Base-by-base conservation (phyloP, 306 rosid species). In the Pyrus communis region DNA sequence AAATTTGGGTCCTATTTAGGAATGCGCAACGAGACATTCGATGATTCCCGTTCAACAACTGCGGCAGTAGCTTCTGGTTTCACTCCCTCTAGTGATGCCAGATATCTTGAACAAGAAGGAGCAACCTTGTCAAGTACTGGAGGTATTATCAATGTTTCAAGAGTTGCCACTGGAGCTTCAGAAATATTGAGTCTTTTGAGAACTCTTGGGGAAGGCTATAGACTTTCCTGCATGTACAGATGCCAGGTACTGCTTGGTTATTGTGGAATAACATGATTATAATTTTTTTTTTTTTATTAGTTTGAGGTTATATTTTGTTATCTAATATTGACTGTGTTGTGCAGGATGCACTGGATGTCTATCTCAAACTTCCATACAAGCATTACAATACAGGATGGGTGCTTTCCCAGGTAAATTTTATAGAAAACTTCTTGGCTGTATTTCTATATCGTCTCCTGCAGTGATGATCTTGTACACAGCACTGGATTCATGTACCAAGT, bases 311-410 rank as follows among this genome's bases (percentile, higher is more conserved):
- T 60, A 77, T 75, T 76, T 77, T 81, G 58, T 82, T 60, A 71
- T 70, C 72, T 31, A 74, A 78, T 75, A 55, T 73, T 63, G 58
- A 3, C 9, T 74, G 1, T 74, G 65, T 86, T 78, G 80, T 67
- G 69, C 90, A 96, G 99, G 99, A 93, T 73, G 99, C 99, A 22
- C 80, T 96, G 76, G 94, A 92, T 83, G 86, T 86, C 79, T 96
- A 79, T 76, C 86, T 85, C 81, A 93, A 93, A 84, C 93, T 96
- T 80, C 96, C 97, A 31, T 86, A 80, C 79, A 96, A 85, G 89
- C 99, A 96, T 86, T 96, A 96, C 87, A 83, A 85, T 81, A 92
- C 99, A 6, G 97, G 97, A 75, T 92, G 99, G 97, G 96, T 96
- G 81, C 98, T 96, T 80, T 96, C 98, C 58, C 98, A 91, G 99